Conservation (phyloP, 495 filamentous ascomycete species). For the Aeminium ludgeri region DNA sequence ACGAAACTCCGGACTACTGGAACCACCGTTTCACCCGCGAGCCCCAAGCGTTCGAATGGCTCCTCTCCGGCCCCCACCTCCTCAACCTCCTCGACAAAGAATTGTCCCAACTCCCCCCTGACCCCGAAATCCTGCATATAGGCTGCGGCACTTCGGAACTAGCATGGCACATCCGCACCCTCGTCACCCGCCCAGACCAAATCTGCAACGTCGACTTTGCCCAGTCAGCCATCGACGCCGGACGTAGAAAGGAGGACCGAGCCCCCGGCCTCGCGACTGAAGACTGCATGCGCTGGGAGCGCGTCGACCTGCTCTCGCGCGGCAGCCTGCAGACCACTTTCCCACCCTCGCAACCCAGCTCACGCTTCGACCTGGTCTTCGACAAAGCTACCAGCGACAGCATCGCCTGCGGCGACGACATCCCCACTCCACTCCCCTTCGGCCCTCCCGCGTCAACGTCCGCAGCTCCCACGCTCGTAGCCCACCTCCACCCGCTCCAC, state of each 20-base stretch:
- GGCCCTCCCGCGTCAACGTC: neutral
- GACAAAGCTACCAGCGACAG: conserved; percentile 2
- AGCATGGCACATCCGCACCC: neutral
- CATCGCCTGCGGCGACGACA: neutral
- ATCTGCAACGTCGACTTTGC: conserved; percentile 1
- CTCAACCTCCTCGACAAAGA: no score
- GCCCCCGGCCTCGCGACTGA: neutral
- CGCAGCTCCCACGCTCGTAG: neutral
- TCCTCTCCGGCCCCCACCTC: no score
- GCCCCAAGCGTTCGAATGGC: no score
- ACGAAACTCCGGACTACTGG: no score
- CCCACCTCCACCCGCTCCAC: neutral
- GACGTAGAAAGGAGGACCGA: neutral
- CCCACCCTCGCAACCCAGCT: neutral
- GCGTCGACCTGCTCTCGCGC: neutral
- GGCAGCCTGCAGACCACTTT: neutral
- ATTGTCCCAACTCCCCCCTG: no score
- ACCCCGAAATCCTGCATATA: neutral
- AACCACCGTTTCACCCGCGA: no score
- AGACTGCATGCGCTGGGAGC: neutral
- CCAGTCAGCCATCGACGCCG: conserved; percentile 1
- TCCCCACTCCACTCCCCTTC: neutral
- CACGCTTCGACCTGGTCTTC: neutral
- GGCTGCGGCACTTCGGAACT: conserved; percentile 1
- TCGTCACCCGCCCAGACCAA: neutral